Evolutionary conservation across 805 yeast genomes (phyloP), one percentile per base, ranked within the genome.

Genomic region (Saccharomycopsis olivae): DNA sequence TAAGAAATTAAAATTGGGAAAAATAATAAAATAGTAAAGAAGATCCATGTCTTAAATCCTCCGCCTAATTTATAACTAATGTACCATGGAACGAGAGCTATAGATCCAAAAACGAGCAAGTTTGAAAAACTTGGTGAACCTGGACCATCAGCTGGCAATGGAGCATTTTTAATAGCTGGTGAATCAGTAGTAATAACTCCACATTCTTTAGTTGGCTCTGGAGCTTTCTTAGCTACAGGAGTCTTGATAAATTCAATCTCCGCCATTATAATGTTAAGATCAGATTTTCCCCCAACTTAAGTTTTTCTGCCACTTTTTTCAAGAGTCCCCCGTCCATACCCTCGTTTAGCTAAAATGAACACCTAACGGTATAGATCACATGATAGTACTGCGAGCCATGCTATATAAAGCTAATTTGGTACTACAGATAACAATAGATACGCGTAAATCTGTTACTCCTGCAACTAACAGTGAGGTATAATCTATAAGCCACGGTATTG

Each of bases 61-160:
- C 80, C 73, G 30, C 88, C 84, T 20, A 85, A 47, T 57, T 76
- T 77, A 47, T 75, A 66, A 39, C 78, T 68, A 44, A 81, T 53
- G 55, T 70, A 77, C 51, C 53, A 70, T 10, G 96, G 95, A 38
- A 81, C 58, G 21, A 70, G 66, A 5, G 67, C 51, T 46, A 81
- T 52, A 23, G 78, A 54, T 2, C 65, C 64, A 16, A 69, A 39
- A 43, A 86, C 54, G 10, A 72, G 54, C 49, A 52, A 52, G 61
- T 87, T 86, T 59, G 72, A 71, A 63, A 87, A 86, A 52, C 77
- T 73, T 56, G 73, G 76, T 24, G 87, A 68, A 19, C 94, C 87
- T 4, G 95, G 84, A 31, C 95, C 96, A 56, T 86, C 96, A 4
- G 94, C 95, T 20, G 94, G 88, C 47, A 85, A 65, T 9, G 87